Evolutionary conservation across 208 protist species (phyloP).

Genomic region (Trichomonas gallinae): DNA sequence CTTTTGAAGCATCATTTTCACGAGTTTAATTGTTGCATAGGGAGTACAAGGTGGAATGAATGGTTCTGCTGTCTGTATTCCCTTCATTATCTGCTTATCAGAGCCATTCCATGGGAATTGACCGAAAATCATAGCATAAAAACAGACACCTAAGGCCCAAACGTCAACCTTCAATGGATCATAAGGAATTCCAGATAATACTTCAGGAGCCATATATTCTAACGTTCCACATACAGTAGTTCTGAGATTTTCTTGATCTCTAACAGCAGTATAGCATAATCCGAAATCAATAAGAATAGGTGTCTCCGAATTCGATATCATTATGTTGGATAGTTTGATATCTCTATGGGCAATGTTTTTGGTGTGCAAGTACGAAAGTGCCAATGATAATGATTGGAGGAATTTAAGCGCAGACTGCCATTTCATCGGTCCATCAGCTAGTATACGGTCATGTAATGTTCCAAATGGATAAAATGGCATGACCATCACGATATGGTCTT

Average conservation of each 20-base stretch:
- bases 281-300: not conserved
- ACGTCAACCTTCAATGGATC: not conserved
- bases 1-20: not conserved
- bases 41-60: not conserved
- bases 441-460: not conserved
- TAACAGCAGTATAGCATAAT: not conserved
- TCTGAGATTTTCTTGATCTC: not conserved
- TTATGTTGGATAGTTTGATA: not conserved
- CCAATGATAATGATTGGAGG: not conserved
- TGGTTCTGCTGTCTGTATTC: not conserved
- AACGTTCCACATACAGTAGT: not conserved
- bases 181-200: not conserved
- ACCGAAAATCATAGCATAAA: not conserved
- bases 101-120: not conserved
- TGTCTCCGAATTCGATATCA: not conserved
- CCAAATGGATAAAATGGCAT: not conserved
- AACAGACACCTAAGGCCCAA: not conserved
- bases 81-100: not conserved
- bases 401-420: not conserved
- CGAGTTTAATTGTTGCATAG: not conserved
- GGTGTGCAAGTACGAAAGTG: not conserved
- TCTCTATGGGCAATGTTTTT: not conserved
- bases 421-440: not conserved
- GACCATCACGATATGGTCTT: not conserved
- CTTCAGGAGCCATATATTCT: not conserved